phyloP scores from a whole-genome alignment of 1,139 yeast species.

The Magnusiomyces clavatus region DNA sequence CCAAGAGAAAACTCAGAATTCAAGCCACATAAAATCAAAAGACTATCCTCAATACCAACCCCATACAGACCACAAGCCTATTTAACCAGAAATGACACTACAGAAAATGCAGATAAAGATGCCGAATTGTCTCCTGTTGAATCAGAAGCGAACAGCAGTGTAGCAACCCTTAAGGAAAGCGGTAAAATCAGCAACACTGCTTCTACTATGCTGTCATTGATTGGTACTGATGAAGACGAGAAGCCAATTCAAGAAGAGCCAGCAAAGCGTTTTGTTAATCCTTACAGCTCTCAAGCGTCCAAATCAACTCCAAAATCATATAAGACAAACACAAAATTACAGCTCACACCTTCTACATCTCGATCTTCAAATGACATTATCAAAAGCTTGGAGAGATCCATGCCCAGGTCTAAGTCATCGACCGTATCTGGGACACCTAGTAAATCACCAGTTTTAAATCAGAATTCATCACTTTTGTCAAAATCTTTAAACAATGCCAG shows the following conservation, averaged over 20 bases:
- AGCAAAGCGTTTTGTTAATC: constrained; percentile 35
- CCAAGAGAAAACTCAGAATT: not conserved
- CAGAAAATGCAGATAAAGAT: not conserved
- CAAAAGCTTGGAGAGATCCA: constrained; percentile 1
- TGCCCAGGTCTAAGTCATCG: constrained; percentile 2
- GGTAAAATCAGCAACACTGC: constrained; percentile 2
- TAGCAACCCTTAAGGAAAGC: not conserved
- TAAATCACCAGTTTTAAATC: constrained; percentile 2
- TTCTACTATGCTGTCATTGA: constrained; percentile 5
- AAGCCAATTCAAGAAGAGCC: not conserved
- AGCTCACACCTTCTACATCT: not conserved
- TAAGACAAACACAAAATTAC: not conserved
- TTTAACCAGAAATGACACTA: not conserved
- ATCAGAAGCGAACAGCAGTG: not conserved
- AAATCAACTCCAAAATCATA: constrained; percentile 16
- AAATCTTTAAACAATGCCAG: constrained; percentile 6
- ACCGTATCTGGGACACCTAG: constrained; percentile 1
- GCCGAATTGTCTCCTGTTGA: not conserved
- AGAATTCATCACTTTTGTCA: not conserved
- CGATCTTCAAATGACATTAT: not conserved
- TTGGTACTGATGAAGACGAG: not conserved
- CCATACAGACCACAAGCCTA: constrained; percentile 3
- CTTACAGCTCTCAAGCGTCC: constrained; percentile 38
- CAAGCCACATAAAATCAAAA: not conserved
- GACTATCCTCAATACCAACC: constrained; percentile 2